Percentiles rank a stretch among this genome's conserved stretches.
Conservation (phyloP, 1,284 basidiomycete genomes). For the Irpex lacteus region DNA sequence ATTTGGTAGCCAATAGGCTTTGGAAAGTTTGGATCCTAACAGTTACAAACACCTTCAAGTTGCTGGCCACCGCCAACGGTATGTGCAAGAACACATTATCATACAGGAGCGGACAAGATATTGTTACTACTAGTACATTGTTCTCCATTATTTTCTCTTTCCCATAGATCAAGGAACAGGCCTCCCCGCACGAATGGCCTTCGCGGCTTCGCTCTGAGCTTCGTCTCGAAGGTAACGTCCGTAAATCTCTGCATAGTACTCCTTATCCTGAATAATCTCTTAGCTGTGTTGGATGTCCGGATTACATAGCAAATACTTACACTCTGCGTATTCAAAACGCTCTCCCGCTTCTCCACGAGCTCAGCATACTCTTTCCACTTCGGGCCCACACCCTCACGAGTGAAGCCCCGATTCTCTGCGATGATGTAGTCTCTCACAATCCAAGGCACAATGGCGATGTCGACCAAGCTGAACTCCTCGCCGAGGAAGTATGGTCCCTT, state of each 20-base stretch:
- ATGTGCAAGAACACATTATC: neutral
- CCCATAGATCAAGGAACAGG: constrained; percentile 36
- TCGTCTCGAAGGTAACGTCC: constrained; percentile 54
- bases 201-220: constrained; percentile 59
- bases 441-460: constrained; percentile 62
- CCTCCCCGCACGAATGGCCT: constrained; percentile 50
- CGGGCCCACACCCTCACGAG: constrained; percentile 39
- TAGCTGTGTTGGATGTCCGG: neutral
- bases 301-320: constrained; percentile 32
- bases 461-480: constrained; percentile 53
- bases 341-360: constrained; percentile 41
- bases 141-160: too few relatives aligned
- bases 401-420: constrained; percentile 50
- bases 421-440: constrained; percentile 46
- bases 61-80: neutral
- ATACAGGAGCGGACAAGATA: too few relatives aligned
- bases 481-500: constrained; percentile 62
- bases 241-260: constrained; percentile 50
- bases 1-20: neutral
- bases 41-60: neutral
- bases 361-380: constrained; percentile 48
- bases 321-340: constrained; percentile 48
- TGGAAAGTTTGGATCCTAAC: neutral
- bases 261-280: constrained; percentile 35
- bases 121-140: too few relatives aligned